phyloP scores from a whole-genome alignment of 192 early-diverging fungal species.

The Coemansia reversa region DNA sequence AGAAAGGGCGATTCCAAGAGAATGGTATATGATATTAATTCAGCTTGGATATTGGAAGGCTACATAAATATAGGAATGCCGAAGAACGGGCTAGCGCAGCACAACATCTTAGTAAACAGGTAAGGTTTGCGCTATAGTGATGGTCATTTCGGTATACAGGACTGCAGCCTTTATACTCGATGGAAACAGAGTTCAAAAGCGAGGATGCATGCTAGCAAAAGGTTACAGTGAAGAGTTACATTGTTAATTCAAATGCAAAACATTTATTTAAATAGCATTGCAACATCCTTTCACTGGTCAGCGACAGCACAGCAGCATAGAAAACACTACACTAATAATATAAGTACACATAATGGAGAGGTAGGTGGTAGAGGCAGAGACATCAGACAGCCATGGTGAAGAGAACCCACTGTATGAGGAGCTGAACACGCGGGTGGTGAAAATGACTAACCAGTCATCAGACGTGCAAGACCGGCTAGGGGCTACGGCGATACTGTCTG shows the following conservation, averaged over 20 bases:
- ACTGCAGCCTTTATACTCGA: too few species aligned
- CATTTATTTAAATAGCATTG: not conserved
- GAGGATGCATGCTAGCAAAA: not conserved
- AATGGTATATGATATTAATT: not conserved
- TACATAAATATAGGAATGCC: slow-evolving; percentile 3
- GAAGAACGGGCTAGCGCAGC: slow-evolving; percentile 9
- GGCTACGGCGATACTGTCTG: slow-evolving; percentile 29
- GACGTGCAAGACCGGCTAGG: slow-evolving; percentile 26
- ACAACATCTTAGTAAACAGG: slow-evolving; percentile 8
- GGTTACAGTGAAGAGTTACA: too few species aligned
- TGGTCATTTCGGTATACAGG: not conserved
- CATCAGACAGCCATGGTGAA: slow-evolving; percentile 14
- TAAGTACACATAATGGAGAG: not conserved
- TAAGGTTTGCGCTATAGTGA: not conserved
- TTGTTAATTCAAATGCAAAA: not conserved
- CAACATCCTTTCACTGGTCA: too few species aligned
- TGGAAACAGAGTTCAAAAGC: not conserved
- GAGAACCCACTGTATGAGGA: slow-evolving; percentile 24
- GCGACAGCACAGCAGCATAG: not conserved
- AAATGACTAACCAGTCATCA: slow-evolving; percentile 3
- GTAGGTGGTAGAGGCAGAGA: slow-evolving; percentile 32
- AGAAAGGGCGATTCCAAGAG: not conserved
- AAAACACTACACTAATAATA: not conserved
- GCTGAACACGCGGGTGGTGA: slow-evolving; percentile 18
- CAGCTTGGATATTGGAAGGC: not conserved